Evolutionary conservation across 139 green algal genomes (phyloP), one percentile per base, ranked within the genome.

Genomic region (Monoraphidium neglectum): DNA sequence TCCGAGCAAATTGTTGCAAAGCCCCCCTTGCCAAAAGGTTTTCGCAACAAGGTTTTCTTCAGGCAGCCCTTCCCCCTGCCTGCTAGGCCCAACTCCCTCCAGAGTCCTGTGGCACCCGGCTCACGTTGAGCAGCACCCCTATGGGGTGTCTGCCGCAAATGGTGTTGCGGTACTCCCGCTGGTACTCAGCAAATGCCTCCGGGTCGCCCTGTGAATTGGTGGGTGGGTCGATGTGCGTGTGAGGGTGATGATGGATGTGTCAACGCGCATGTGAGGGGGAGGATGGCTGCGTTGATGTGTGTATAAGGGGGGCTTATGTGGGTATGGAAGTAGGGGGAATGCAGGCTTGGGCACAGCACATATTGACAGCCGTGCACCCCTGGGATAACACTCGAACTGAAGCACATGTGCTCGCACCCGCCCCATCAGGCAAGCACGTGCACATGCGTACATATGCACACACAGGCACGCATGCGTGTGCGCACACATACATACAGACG

Each of bases 101-200:
- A 78, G 13, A 32, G 26, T 26, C 54, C 12, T 23, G n/a, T 23
- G 51, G 24, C 18, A 74, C 62, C 5, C 74, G 6, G 8, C 85
- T 75, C 43, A 95, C 89, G 43, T 98, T 85, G 26, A 99, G 81
- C 23, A 98, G 81, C 28, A 99, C 83, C 10, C 85, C 90, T 57
- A 98, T 99, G 46, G 95, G 95, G 75, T 99, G 94, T 3, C 95
- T 86, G 13, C 95, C 95, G 74, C 95, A 99, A 61, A 99, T 98
- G 18, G 95, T 99, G 88, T 99, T 99, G 32, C 84, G 72, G 37
- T 61, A 84, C 33, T 78, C 15, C 16, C 43, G 16, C 54, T 83
- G 66, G 77, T 90, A 90, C 12, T 72, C 26, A 3, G 80, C 67
- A 38, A 90, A 90, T 0, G 53, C 77, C 12, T 72, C 15, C 3